Evolutionary conservation across 1,284 basidiomycete genomes (phyloP), one percentile per base, ranked within the genome.

Genomic region (Macrocybe sp.): DNA sequence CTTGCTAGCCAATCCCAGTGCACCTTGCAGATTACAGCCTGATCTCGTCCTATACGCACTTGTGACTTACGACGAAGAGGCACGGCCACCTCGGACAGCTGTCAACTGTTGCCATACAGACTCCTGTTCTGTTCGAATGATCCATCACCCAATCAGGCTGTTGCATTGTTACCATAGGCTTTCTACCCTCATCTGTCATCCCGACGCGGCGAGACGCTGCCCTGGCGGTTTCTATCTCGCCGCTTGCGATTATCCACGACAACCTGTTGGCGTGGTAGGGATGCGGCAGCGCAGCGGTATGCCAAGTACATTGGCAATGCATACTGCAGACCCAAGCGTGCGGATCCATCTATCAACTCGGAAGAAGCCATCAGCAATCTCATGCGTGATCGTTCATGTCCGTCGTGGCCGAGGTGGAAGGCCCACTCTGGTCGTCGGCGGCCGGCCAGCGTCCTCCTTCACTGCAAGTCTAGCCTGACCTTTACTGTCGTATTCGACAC

Each of bases 321-420:
- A 22, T 4, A 22, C 22, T 22, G 22, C 22, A 22, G 22, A 22
- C 22, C 22, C 22, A 22, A 22, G 22, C 2, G 2, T 3, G 22
- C 4, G 22, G 22, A 22, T 22, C 22, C 2, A 22, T 22, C 22
- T 22, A 22, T 22, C 22, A 14, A 37, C 14, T 37, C 30, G 3
- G 16, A n/a, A 42, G 30, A 22, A 49, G 47, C 46, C 52, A 51
- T 45, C 33, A 22, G 38, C 32, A 22, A 45, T 44, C 30, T 44
- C 30, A 14, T 12, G 8, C 47, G 41, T 40, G 47, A 57, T 57
- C 55, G 51, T 22, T 57, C 51, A 60, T 35, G 41, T 38, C 48
- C 53, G 36, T 36, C 59, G 56, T 37, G 63, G 64, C 1, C 63
- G 57, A 34, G 62, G 57, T 46, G 64, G 63, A 47, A 66, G 46